Evolutionary conservation across 2,329 filamentous ascomycete species (phyloP), one percentile per base, ranked within the genome.

Genomic region (Epichloe festucae): DNA sequence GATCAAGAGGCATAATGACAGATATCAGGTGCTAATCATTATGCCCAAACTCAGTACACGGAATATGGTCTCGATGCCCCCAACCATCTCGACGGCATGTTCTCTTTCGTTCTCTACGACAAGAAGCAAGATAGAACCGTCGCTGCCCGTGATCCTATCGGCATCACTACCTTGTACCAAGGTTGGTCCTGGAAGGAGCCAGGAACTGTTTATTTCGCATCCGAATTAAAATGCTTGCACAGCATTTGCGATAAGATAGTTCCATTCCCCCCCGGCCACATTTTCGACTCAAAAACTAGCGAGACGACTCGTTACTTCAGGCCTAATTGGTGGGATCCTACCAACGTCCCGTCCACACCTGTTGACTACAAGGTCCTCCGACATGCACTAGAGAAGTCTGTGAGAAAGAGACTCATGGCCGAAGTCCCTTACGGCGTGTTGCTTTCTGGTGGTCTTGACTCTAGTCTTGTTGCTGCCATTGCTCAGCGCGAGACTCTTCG

Each of bases 81-180:
- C 56, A 93, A 91, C 71, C 77, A 89, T 70, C 82, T 98, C 60
- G 93, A 98, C 68, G 93, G 93, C 74, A 98, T 98, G 93, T 98
- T 98, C 79, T 96, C 91, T 15, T 98, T 94, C 74, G 90, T 98
- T 52, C 80, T 98, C 50, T 95, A 95, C 72, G 93, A 98, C 75
- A 95, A 95, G 79, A 84, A 81, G 60, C 82, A 89, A 69, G 87
- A 98, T 75, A 64, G 17, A 2, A 17, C 17, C 17, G 2, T 17
- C 17, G 93, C 93, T 53, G 93, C 93, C 52, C 84, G 93, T 66
- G 93, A 98, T 69, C 93, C 93, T 38, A 96, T 98, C 63, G 93
- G 93, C 62, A 84, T 98, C 69, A 97, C 90, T 59, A 96, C 89
- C 57, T 89, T 98, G 69, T 98, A 98, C 75, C 87, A 96, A 70